phyloP scores from a whole-genome alignment of 169 alveolate species.

The Plasmodium berghei region DNA sequence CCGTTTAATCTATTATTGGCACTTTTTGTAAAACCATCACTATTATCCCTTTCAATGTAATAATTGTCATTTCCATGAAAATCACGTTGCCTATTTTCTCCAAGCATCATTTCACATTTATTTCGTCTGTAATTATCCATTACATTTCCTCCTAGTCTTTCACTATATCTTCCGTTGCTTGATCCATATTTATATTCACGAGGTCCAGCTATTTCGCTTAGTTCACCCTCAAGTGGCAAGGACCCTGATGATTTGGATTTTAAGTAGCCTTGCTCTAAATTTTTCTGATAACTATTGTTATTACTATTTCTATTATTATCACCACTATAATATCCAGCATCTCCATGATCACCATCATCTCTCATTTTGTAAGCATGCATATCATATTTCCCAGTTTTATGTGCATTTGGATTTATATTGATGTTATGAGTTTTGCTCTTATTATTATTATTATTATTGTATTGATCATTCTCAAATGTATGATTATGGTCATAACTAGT shows the following conservation, averaged over 20 bases:
- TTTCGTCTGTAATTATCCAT: not conserved
- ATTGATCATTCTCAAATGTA: constrained; percentile 3
- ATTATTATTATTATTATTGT: constrained; percentile 13
- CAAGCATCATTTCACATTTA: not conserved
- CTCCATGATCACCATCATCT: not conserved
- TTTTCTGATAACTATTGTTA: not conserved
- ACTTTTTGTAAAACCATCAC: no score
- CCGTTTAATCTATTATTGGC: no score
- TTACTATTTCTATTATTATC: constrained; percentile 3
- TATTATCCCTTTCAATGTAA: no score
- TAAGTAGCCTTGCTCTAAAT: not conserved
- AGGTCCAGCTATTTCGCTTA: not conserved
- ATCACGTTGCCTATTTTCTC: no score
- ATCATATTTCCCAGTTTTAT: not conserved
- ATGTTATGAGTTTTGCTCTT: constrained; percentile 4
- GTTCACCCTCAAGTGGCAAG: not conserved
- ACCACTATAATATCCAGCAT: not conserved
- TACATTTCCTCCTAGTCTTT: not conserved
- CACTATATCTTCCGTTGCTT: not conserved
- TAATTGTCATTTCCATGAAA: no score
- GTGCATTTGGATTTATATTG: not conserved
- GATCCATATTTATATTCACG: no score
- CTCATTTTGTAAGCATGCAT: not conserved
- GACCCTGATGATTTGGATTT: not conserved
- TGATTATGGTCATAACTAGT: not conserved